Base-by-base conservation (phyloP, 192 early-diverging fungal species). In the Linderina pennispora region DNA sequence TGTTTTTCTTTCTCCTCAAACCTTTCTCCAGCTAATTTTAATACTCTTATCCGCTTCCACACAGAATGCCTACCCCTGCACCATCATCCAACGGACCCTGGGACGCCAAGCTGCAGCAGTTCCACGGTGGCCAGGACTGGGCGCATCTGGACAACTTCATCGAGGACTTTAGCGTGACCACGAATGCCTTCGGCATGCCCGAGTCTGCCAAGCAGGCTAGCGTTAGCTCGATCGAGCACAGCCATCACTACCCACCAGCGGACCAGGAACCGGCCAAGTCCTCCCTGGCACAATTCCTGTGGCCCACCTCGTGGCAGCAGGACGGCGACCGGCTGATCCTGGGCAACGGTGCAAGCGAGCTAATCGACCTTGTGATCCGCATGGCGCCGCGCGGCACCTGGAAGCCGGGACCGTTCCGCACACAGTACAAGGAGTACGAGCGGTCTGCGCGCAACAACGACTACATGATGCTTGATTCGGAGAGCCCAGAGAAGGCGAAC, bases 351-450 rank as follows among this genome's bases (percentile, higher is more conserved):
- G 90, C 90, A 31, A 88, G 86, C 15, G 90, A 93, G 73, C 71
- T 93, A 16, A 91, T 93, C 65, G 90, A 93, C 64, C 75, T 93
- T 11, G 85, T 91, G 7, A 86, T 87, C 48, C 79, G 89, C 48
- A 76, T 78, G 55, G 85, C 88, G 1, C 80, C 84, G 14, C 45
- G 74, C 4, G 85, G 86, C 25, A 76, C 84, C 6, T 93, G 90
- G 90, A 89, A 89, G 56, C 82, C 85, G 13, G 87, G 90, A 2
- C 89, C 89, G 18, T 90, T 86, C 80, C 69, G 71, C 46, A 80
- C 81, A 11, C 86, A 87, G 78, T 93, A 93, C 71, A 89, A 90
- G 59, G 91, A 93, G 62, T 93, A 93, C 61, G 82, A 93, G 60
- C 67, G 91, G 22, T 86, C 86, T 4, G 91, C 91, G 34, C 77